Evolutionary conservation across 139 green algal species (phyloP), one percentile per base, ranked within the genome.

Genomic region (Yamagishiella unicocca): DNA sequence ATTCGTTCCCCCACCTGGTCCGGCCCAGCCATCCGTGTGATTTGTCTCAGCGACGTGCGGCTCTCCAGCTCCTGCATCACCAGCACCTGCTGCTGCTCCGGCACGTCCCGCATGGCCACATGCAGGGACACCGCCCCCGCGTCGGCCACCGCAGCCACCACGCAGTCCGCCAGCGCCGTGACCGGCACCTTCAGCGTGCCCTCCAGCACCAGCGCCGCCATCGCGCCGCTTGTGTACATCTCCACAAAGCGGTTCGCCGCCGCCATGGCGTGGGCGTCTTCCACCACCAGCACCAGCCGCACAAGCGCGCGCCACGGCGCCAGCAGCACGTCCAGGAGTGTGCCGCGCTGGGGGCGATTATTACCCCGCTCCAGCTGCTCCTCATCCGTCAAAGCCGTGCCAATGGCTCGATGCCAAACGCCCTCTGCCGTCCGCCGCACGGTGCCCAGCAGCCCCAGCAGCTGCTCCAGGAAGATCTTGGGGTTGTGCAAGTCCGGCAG

Each of bases 211-310:
- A 87, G 46, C 31, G n/a, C 66, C 31, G 22, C 81, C 64, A 87
- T 0, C n/a, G 37, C 45, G 38, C 81, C 81, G 40, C 64, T 66
- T 21, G 68, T 73, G 82, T 88, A 88, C 82, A 88, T 88, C 29
- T 72, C 68, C 61, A 88, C 82, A 31, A 88, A 88, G 24, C 82
- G 68, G 82, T 88, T 88, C 2, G 82, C 82, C 0, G 37, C 82
- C 21, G 68, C 82, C 68, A 88, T 73, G 24, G 70, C 68, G 40
- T 82, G 42, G 25, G 33, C 38, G 27, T 88, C 82, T 22, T 82
- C 14, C 17, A 61, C 22, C 21, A 70, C 46, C 14, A 82, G 50
- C 21, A 35, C 29, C 35, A 73, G 22, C n/a, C 70, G 40, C 68
- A 75, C n/a, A 12, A 82, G 45, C 12, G 19, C 27, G 53, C 70